phyloP scores from a whole-genome alignment of 2,329 filamentous ascomycete species.

The Graphilbum ipis-grandicollis region DNA sequence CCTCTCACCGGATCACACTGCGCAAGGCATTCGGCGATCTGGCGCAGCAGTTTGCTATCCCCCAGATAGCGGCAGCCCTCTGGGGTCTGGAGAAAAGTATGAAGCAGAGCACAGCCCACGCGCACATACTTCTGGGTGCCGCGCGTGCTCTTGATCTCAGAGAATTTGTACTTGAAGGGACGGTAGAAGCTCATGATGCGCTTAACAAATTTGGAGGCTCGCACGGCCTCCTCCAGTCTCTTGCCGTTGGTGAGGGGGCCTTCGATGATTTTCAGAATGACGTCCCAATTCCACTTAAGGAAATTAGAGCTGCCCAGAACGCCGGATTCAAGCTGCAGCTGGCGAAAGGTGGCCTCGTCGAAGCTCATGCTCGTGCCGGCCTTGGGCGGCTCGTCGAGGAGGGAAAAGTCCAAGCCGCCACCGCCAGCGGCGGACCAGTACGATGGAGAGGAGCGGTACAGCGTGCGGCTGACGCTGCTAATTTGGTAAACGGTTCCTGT shows the following conservation, averaged over 20 bases:
- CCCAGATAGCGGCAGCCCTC: slow-evolving; percentile 75
- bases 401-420: slow-evolving; percentile 25
- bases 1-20: slow-evolving; percentile 72
- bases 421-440: slow-evolving; percentile 15
- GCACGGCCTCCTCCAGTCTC: slow-evolving; percentile 82
- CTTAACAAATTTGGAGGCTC: slow-evolving; percentile 92
- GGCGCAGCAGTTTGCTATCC: slow-evolving; percentile 83
- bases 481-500: slow-evolving; percentile 94
- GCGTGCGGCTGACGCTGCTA: slow-evolving; percentile 84
- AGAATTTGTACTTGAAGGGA: slow-evolving; percentile 92
- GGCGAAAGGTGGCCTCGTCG: slow-evolving; percentile 46
- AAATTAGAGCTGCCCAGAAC: slow-evolving; percentile 83
- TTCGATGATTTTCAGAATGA: slow-evolving; percentile 80
- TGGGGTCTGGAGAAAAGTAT: slow-evolving; percentile 66
- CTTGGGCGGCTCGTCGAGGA: slow-evolving; percentile 35
- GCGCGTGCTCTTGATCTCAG: slow-evolving; percentile 75
- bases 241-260: slow-evolving; percentile 84
- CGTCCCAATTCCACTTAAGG: slow-evolving; percentile 93
- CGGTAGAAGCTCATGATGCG: slow-evolving; percentile 86
- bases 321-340: slow-evolving; percentile 57
- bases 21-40: slow-evolving; percentile 88
- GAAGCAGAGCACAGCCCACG: slow-evolving; percentile 75
- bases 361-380: slow-evolving; percentile 28
- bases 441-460: slow-evolving; percentile 59
- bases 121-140: slow-evolving; percentile 88